Base-by-base conservation (phyloP, 495 filamentous ascomycete genomes). In the Penicillium herquei region DNA sequence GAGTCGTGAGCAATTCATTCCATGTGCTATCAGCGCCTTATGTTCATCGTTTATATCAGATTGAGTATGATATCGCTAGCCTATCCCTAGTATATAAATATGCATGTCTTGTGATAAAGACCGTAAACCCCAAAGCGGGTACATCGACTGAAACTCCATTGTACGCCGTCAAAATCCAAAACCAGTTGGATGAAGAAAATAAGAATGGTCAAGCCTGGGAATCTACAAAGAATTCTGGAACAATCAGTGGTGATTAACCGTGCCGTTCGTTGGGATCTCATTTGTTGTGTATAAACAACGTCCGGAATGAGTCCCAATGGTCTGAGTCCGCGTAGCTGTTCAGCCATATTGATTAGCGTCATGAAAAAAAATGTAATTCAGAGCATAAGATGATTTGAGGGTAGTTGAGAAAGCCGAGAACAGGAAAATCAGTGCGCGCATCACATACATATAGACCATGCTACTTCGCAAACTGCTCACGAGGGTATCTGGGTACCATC, bases 381-480 rank as follows among this genome's bases (percentile, higher is more conserved):
- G 21, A 26, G 21, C 21, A 26, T 26, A n/a, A n/a, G n/a, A n/a
- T n/a, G n/a, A n/a, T n/a, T n/a, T n/a, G n/a, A n/a, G n/a, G n/a
- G n/a, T n/a, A n/a, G n/a, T n/a, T n/a, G n/a, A n/a, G n/a, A n/a
- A n/a, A n/a, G n/a, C n/a, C n/a, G n/a, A n/a, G 21, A 26, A 26
- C 4, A 26, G 21, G 21, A 26, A 26, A 26, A 26, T 2, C 4
- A 26, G 21, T 26, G 21, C 21, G 21, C 21, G 21, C 21, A 26
- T 14, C n/a, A 82, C 85, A 69, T 90, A 98, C 83, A 99, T 96
- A 70, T 98, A 99, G 56, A 85, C 87, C 94, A 99, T 99, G 76
- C 93, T 97, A 73, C 87, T 92, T 70, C 91, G 82, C 76, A 99
- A 74, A 71, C 92, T 96, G 45, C 84, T 81, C 75, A 95, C 93